Conservation (phyloP, 805 yeast genomes). For the Candida rishiriensis region DNA sequence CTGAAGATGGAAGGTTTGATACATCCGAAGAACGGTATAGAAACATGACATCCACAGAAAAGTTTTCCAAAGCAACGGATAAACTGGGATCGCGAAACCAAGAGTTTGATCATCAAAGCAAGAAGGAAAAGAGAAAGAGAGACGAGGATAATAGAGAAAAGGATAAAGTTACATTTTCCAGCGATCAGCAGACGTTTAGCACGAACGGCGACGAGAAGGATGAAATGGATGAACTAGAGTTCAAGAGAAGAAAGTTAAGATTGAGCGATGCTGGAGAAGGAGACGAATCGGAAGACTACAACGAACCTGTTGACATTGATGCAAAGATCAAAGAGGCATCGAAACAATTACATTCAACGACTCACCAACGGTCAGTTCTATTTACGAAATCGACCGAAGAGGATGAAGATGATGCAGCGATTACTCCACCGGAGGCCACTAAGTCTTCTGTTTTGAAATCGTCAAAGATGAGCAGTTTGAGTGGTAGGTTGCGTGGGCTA, state of each 20-base stretch:
- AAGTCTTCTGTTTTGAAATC: too few species aligned
- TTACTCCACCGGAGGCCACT: not conserved
- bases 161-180: constrained; percentile 2
- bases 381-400: constrained; percentile 18
- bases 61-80: constrained; percentile 42
- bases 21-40: constrained; percentile 50
- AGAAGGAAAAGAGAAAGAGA: constrained; percentile 29
- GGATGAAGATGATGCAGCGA: not conserved
- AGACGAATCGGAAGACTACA: constrained; percentile 13
- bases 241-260: constrained; percentile 34
- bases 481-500: constrained; percentile 7
- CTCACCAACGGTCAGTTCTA: constrained; percentile 33
- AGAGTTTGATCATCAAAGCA: constrained; percentile 31
- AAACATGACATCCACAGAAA: constrained; percentile 34
- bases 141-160: constrained; percentile 17
- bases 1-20: constrained; percentile 66
- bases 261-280: constrained; percentile 33
- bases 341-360: constrained; percentile 30
- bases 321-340: constrained; percentile 32
- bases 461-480: too few species aligned
- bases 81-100: constrained; percentile 40
- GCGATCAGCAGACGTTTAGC: constrained; percentile 7
- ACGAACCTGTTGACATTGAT: constrained; percentile 24
- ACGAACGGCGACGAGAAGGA: constrained; percentile 10
- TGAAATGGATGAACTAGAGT: constrained; percentile 15